These are phyloP conservation scores for Elsinoe ampelina DNA, from an alignment of 2,329 filamentous ascomycete species.

Conservation along the genomic window DNA sequence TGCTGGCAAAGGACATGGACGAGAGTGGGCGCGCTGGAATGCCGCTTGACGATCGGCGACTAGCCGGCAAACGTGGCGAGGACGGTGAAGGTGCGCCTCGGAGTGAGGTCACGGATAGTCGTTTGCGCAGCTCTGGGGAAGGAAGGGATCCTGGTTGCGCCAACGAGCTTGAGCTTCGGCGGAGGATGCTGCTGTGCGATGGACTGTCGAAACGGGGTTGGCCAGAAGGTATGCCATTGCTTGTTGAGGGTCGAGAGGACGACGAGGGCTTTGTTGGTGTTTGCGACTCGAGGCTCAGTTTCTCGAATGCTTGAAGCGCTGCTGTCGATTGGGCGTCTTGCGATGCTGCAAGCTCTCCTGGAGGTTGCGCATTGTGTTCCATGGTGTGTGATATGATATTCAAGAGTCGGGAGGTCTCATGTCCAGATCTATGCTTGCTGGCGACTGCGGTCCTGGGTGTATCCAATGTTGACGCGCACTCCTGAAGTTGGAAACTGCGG, in stretches of 20 bases:
- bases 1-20: constrained; percentile 3
- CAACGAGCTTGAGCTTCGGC: constrained; percentile 8
- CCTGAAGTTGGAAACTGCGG: neutral
- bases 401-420: constrained; percentile 4
- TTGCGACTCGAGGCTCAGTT: constrained; percentile 2
- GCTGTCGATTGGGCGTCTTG: neutral
- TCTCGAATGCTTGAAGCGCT: constrained; percentile 11
- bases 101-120: constrained; percentile 3
- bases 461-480: neutral
- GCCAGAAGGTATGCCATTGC: neutral
- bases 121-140: constrained; percentile 6
- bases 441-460: neutral
- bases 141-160: neutral
- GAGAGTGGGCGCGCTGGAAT: constrained; percentile 2
- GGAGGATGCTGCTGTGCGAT: neutral
- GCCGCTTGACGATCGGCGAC: constrained; percentile 2
- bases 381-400: neutral
- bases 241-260: constrained; percentile 4
- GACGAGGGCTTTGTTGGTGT: neutral
- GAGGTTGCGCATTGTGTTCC: constrained; percentile 3
- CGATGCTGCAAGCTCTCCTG: neutral
- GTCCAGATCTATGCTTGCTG: neutral
- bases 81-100: constrained; percentile 1
- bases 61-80: neutral
- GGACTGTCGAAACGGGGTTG: neutral